Evolutionary conservation across 192 early-diverging fungal genomes (phyloP), one percentile per base, ranked within the genome.

Genomic region (Coemansia sp.): DNA sequence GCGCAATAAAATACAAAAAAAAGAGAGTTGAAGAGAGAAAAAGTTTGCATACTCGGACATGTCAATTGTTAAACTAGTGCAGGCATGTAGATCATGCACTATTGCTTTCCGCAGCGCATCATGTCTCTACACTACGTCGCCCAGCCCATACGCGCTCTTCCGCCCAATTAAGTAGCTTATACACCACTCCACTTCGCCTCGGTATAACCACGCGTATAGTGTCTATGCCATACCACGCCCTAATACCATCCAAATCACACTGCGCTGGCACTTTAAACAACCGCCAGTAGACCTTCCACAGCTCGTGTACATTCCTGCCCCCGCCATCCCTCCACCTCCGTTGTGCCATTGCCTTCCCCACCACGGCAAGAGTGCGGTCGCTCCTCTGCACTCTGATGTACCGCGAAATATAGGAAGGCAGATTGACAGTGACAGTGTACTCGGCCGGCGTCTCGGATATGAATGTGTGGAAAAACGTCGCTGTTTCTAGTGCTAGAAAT

Each of bases 211-310:
- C 64, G 7, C 64, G 41, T 27, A 79, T 67, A 21, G 41, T 46
- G 14, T 69, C 53, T 9, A 46, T 54, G 8, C 68, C 72, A 41
- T 79, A 79, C 59, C 69, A 51, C 11, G 72, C 68, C 1, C 51
- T 48, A 2, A 79, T 63, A 2, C n/a, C 33, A 17, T 37, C 17
- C 16, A 70, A 9, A 46, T 70, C 54, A 19, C 72, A 73, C 42
- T 74, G 72, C 56, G 70, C 29, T 0, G 77, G 77, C 10, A 79
- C 17, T 3, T 50, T 35, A 34, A 79, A 79, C 19, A 70, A 24
- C 53, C 77, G 64, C 72, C 72, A 73, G 46, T 79, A 74, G 11
- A 73, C 68, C 31, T 61, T 66, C 77, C 77, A 79, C 68, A 54
- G 59, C 65, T 79, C 77, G 21, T 79, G 77, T 44, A 74, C 72